Percentiles rank a stretch among this genome's conserved stretches.
Conservation (phyloP, 768 basidiomycete species). For the Lactifluus hygrophoroides region DNA sequence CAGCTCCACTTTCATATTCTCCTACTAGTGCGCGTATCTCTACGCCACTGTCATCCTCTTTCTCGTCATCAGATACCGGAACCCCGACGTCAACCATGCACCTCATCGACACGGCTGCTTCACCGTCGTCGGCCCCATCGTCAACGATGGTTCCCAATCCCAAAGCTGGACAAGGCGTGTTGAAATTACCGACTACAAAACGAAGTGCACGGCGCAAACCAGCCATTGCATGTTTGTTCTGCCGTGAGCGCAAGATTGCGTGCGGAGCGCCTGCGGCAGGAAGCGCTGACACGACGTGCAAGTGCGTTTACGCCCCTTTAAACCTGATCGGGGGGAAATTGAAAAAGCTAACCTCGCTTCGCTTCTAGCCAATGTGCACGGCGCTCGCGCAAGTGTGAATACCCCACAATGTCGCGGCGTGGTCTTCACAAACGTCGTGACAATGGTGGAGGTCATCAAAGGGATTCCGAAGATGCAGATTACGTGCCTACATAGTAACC, state of each 20-base stretch:
- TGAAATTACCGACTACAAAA: conserved; percentile 14
- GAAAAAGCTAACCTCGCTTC: not conserved
- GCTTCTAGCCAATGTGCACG: conserved; percentile 18
- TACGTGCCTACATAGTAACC: conserved; percentile 11
- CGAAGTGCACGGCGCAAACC: conserved; percentile 18
- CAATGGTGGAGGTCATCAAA: conserved; percentile 2
- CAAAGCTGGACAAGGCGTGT: conserved; percentile 15
- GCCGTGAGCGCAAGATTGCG: conserved; percentile 36
- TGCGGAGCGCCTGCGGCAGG: conserved; percentile 25
- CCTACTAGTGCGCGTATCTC: not conserved
- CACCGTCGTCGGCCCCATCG: not conserved
- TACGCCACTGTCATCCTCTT: conserved; percentile 4
- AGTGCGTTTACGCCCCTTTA: conserved; percentile 9
- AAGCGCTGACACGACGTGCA: conserved; percentile 19
- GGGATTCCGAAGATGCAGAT: conserved; percentile 14
- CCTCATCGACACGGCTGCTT: not conserved
- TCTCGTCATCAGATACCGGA: conserved; percentile 11
- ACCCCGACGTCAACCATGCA: conserved; percentile 12
- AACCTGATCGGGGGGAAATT: not conserved
- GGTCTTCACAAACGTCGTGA: conserved; percentile 21
- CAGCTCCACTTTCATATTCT: not conserved
- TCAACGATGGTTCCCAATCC: conserved; percentile 6
- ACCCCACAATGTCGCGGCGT: conserved; percentile 20
- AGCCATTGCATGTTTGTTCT: conserved; percentile 33
- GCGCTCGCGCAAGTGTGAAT: conserved; percentile 20